Percentiles rank a stretch among this genome's conserved stretches.
These are phyloP conservation scores for Trichophyton benhamiae DNA, from an alignment of 2,329 filamentous ascomycete species.

Conservation along the genomic window DNA sequence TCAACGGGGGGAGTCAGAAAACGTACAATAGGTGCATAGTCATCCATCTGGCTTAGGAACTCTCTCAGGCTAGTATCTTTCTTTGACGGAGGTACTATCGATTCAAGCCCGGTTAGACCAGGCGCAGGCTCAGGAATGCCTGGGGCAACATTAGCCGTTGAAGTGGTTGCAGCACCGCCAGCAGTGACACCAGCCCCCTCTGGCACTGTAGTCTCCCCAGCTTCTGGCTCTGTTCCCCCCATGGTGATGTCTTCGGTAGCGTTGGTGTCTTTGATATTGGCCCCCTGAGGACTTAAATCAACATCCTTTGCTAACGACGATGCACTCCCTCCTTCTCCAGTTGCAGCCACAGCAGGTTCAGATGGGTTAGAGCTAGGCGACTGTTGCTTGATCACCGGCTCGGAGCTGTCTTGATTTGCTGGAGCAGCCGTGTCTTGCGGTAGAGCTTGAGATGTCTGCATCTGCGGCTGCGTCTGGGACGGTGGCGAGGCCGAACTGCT, in stretches of 20 bases:
- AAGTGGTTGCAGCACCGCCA: slow-evolving; percentile 5
- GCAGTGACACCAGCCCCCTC: slow-evolving; percentile 13
- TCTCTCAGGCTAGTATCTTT: slow-evolving; percentile 90
- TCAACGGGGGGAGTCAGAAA: neutral
- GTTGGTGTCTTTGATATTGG: neutral
- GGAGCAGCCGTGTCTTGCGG: neutral
- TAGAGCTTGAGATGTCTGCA: neutral
- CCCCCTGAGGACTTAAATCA: slow-evolving; percentile 3
- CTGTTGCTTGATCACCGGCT: neutral
- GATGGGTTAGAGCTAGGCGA: neutral
- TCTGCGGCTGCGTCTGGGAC: slow-evolving; percentile 1
- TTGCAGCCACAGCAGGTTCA: neutral
- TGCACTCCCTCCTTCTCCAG: neutral
- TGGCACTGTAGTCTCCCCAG: slow-evolving; percentile 7
- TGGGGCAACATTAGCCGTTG: slow-evolving; percentile 11
- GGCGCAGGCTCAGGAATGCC: slow-evolving; percentile 11
- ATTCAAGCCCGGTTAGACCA: slow-evolving; percentile 36
- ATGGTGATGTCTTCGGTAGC: slow-evolving; percentile 12
- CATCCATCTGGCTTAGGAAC: slow-evolving; percentile 92
- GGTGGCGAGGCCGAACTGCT: slow-evolving; percentile 12
- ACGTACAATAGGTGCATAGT: slow-evolving; percentile 89
- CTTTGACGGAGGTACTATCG: slow-evolving; percentile 51
- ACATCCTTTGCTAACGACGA: slow-evolving; percentile 3
- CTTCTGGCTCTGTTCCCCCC: slow-evolving; percentile 13
- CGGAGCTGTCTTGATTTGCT: neutral